Evolutionary conservation across 1,284 basidiomycete genomes (phyloP), one percentile per base, ranked within the genome.

Genomic region (Pholiota adiposa): DNA sequence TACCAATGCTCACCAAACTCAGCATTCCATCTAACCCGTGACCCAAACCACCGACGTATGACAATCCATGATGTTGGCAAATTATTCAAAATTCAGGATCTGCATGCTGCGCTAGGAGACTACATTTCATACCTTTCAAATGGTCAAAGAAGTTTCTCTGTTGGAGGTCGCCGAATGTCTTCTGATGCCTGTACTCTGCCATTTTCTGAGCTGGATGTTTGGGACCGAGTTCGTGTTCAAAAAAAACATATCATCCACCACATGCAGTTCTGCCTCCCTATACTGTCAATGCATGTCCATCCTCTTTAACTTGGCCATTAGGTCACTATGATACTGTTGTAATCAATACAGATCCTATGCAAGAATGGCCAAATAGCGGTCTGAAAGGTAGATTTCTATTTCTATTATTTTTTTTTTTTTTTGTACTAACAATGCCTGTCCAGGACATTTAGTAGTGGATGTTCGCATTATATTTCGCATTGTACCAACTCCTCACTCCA

Each of bases 391-490:
- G 16, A 33, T n/a, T n/a, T n/a, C 16, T 33, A 7, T 14, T 23
- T 25, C 27, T 4, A 5, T 18, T 18, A 2, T 33, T 34, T 33
- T 55, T 25, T 8, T 12, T 14, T 46, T 4, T 14, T 23, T 16
- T 14, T 19, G n/a, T n/a, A 34, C 11, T n/a, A 14, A 38, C 12
- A 41, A 6, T 12, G 18, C 8, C 33, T n/a, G n/a, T n/a, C n/a
- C 14, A 56, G 54, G 54, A 5, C 54, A 56, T 38, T 21, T 16
- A 16, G 54, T 48, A 38, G 54, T 21, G 5, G 25, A 56, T 16
- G 19, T 49, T 19, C 18, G 46, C n/a, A 12, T 31, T 12, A 36
- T 56, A 1, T 56, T 56, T 29, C 29, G 54, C 23, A 36, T 56
- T 16, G 43, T 48, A 16, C 54, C 54, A 27, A n/a, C n/a, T n/a